phyloP scores from a whole-genome alignment of 192 early-diverging fungal genomes.

The Chytriomyces sp. region DNA sequence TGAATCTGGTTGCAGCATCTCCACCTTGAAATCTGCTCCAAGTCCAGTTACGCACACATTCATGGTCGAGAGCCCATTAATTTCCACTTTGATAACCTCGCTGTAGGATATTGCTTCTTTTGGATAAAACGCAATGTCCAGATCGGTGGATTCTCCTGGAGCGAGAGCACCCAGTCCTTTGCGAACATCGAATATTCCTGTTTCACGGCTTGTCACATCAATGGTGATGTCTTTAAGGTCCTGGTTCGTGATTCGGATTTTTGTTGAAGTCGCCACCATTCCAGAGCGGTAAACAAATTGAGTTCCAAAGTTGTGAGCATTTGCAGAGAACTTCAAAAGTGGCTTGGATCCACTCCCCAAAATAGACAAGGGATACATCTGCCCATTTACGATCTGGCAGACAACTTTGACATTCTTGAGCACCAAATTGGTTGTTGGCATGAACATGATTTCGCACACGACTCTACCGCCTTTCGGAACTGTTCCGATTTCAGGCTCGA shows the following conservation, averaged over 20 bases:
- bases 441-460: slow-evolving; percentile 55
- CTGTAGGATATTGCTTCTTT: slow-evolving; percentile 46
- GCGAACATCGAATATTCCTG: slow-evolving; percentile 49
- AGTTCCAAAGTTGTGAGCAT: slow-evolving; percentile 55
- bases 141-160: slow-evolving; percentile 46
- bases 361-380: slow-evolving; percentile 51
- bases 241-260: slow-evolving; percentile 55
- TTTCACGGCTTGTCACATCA: slow-evolving; percentile 44
- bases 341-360: slow-evolving; percentile 54
- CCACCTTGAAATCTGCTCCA: slow-evolving; percentile 56
- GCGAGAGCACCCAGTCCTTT: slow-evolving; percentile 37
- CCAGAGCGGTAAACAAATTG: slow-evolving; percentile 56
- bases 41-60: slow-evolving; percentile 52
- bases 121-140: slow-evolving; percentile 58
- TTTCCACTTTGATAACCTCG: slow-evolving; percentile 61
- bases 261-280: slow-evolving; percentile 41
- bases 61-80: slow-evolving; percentile 57
- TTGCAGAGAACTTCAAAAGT: slow-evolving; percentile 47
- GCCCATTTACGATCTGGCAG: slow-evolving; percentile 63
- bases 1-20: slow-evolving; percentile 46
- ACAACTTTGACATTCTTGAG: slow-evolving; percentile 53
- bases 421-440: slow-evolving; percentile 35
- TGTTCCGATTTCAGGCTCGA: slow-evolving; percentile 59
- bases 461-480: slow-evolving; percentile 59
- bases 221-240: slow-evolving; percentile 57